These are phyloP conservation scores for Phoenix roebelenii DNA, from an alignment of 176 grass and related monocot genomes.

Conservation along the genomic window DNA sequence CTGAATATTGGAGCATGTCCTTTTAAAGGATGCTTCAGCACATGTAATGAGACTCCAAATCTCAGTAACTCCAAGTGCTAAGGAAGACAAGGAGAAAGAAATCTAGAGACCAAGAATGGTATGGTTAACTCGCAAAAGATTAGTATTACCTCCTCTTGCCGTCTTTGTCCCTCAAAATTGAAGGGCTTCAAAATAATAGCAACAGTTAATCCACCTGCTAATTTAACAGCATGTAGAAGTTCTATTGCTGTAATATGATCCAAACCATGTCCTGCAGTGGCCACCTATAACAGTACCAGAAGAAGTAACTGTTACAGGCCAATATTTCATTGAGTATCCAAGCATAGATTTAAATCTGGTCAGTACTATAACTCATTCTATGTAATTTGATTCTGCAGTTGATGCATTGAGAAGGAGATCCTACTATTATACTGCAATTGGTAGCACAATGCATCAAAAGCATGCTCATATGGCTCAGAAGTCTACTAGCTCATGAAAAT, in stretches of 20 bases:
- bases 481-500: no score
- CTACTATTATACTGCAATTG: no score
- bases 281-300: constrained; percentile 38
- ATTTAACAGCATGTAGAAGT: constrained; percentile 65
- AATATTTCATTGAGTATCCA: no score
- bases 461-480: no score
- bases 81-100: background rate
- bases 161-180: constrained; percentile 85
- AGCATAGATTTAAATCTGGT: no score
- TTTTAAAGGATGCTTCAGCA: no score
- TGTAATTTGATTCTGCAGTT: background rate
- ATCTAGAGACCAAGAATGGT: background rate
- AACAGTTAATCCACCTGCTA: constrained; percentile 52
- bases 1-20: no score
- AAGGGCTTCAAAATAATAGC: constrained; percentile 91
- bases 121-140: background rate
- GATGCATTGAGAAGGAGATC: background rate
- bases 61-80: no score
- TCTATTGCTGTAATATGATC: constrained; percentile 71
- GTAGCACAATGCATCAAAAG: no score
- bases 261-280: constrained; percentile 59
- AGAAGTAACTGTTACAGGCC: no score
- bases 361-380: no score
- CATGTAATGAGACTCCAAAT: no score
- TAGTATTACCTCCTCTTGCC: constrained; percentile 52